Evolutionary conservation across 106 monocot genomes (phyloP), one percentile per base, ranked within the genome.

Genomic region (Apostasia shenzhenica): DNA sequence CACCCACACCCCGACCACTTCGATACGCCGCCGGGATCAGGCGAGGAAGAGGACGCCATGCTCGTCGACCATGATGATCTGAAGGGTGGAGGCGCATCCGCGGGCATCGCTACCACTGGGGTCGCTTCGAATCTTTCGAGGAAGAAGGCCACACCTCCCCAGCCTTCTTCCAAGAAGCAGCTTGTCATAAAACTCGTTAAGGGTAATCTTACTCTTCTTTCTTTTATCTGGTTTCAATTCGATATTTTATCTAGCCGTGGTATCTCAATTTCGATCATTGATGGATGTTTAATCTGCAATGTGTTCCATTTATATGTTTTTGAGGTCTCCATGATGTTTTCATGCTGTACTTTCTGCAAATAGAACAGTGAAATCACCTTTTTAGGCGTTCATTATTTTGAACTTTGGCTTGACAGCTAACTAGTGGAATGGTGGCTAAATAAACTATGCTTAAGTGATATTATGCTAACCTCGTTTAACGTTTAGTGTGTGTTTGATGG

Each of bases 101-200:
- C 45, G 1, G 51, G 9, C 2, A 42, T 41, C 40, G 50, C 41
- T 42, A 68, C 49, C 41, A 69, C 59, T 41, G 75, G 75, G 39
- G 59, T 68, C 3, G 75, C 75, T 11, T 67, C 75, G 9, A 75
- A 76, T 54, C 60, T 76, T 13, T 76, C 61, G 51, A 68, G 75
- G 68, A 76, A 76, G 69, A 76, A 76, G 75, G 75, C 75, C 6
- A 69, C 40, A 45, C 75, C 69, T 44, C 75, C 75, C 26, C 75
- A 76, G 53, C 75, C 75, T 26, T 45, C 69, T 11, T 52, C 58
- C 14, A 76, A 69, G 43, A 76, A 76, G 61, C 58, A 57, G 69
- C 75, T 76, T 44, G 68, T 68, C 37, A 76, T 76, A 49, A 76
- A 76, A 54, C 67, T 76, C 61, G 54, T 53, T 48, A 75, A 69